Percentiles rank a stretch among this genome's conserved stretches.
Evolutionary conservation across 2,329 filamentous ascomycete species (phyloP).

Genomic region (Mollisiaceae sp.): DNA sequence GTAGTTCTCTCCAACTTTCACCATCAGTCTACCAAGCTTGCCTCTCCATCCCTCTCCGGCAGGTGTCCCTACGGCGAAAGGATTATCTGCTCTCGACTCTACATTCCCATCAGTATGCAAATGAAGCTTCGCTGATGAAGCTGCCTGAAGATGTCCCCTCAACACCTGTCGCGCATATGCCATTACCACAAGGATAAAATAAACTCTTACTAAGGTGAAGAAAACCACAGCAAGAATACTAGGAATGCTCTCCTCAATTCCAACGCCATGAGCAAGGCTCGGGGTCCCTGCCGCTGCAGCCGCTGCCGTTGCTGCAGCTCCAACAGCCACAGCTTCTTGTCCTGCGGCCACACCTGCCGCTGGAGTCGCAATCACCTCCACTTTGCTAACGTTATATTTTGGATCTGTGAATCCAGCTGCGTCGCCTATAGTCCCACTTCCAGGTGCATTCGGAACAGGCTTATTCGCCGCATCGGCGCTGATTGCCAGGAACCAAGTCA

Average conservation of each 20-base stretch:
- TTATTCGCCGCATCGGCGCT: conserved; percentile 46
- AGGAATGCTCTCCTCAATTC: conserved; percentile 70
- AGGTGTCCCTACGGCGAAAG: conserved; percentile 72
- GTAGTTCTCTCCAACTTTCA: conserved; percentile 74
- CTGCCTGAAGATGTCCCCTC: conserved; percentile 67
- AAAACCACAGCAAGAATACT: conserved; percentile 78
- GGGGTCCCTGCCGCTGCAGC: conserved; percentile 46
- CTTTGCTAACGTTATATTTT: conserved; percentile 62
- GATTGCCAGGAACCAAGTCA: conserved; percentile 85
- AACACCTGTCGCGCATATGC: conserved; percentile 80
- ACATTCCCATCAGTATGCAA: conserved; percentile 43
- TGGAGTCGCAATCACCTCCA: conserved; percentile 57
- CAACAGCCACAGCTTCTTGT: conserved; percentile 58
- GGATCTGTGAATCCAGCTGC: conserved; percentile 69
- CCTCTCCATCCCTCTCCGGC: conserved; percentile 82
- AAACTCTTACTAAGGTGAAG: conserved; percentile 78
- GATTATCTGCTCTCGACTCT: conserved; percentile 62
- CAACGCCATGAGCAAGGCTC: conserved; percentile 66
- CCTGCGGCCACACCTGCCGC: conserved; percentile 51
- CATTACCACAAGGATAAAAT: conserved; percentile 84
- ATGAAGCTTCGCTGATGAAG: conserved; percentile 41
- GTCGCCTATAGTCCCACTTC: conserved; percentile 54
- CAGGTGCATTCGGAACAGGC: conserved; percentile 46
- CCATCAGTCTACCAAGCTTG: conserved; percentile 78
- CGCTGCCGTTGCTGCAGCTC: conserved; percentile 43